Conservation (phyloP, 2,329 filamentous ascomycete species). For the Diaporthe sp. region DNA sequence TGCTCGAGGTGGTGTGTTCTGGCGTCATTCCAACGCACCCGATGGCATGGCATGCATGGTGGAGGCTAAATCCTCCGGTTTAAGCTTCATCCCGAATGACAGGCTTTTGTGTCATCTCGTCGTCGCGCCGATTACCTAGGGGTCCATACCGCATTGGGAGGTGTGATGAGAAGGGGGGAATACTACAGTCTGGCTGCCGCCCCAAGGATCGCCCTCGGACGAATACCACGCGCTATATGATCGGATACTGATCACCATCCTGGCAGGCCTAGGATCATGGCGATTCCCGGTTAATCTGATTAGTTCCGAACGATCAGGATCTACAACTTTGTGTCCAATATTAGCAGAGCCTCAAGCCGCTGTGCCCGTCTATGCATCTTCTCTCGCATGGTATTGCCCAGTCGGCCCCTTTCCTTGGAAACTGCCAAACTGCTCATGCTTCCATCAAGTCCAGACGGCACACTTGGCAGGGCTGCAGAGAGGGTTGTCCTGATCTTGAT, state of each 20-base stretch:
- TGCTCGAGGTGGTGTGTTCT: not conserved
- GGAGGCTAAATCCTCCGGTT: constrained; percentile 11
- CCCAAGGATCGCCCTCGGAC: constrained; percentile 11
- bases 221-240: constrained; percentile 7
- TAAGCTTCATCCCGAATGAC: constrained; percentile 27
- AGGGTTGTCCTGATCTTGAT: no score
- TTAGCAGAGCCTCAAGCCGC: constrained; percentile 1
- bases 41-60: not conserved
- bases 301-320: constrained; percentile 4
- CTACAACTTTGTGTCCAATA: constrained; percentile 2
- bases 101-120: constrained; percentile 20
- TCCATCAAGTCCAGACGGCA: not conserved
- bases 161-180: constrained; percentile 8
- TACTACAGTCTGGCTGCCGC: not conserved
- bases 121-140: constrained; percentile 20
- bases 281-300: constrained; percentile 10
- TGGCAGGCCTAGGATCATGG: not conserved
- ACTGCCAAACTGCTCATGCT: constrained; percentile 17
- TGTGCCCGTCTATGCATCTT: not conserved
- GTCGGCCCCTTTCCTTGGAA: constrained; percentile 19
- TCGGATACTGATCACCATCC: constrained; percentile 16
- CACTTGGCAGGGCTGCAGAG: constrained; percentile 9
- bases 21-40: constrained; percentile 5
- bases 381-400: constrained; percentile 15
- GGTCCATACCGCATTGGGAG: constrained; percentile 19